Conservation (phyloP, 2,329 filamentous ascomycete species). For the Remersonia thermophila region DNA sequence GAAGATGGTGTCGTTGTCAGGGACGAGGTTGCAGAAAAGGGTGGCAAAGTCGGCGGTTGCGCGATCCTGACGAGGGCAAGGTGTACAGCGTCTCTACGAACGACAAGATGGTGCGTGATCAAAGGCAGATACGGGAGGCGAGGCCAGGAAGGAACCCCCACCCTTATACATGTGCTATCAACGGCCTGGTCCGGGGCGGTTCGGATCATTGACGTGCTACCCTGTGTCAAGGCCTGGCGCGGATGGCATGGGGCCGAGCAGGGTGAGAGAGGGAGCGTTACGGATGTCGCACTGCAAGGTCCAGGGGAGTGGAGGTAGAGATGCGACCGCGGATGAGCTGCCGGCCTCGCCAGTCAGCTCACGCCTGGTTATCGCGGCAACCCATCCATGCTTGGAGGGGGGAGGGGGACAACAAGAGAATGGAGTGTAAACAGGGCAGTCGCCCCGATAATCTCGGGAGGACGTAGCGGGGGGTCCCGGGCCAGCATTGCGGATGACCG, state of each 20-base stretch:
- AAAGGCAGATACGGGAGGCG: slow-evolving; percentile 6
- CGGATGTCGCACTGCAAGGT: slow-evolving; percentile 9
- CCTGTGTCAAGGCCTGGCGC: slow-evolving; percentile 15
- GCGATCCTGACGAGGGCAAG: slow-evolving; percentile 8
- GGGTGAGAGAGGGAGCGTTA: slow-evolving; percentile 2
- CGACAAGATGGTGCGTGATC: slow-evolving; percentile 6
- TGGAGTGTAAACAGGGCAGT: slow-evolving; percentile 8
- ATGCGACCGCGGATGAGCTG: slow-evolving; percentile 4
- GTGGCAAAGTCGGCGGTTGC: slow-evolving; percentile 10
- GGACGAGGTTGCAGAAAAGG: slow-evolving; percentile 1
- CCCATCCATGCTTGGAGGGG: no score
- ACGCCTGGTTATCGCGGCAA: slow-evolving; percentile 25
- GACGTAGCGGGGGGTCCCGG: slow-evolving; percentile 24
- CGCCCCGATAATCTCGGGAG: slow-evolving; percentile 25
- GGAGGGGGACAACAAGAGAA: no score
- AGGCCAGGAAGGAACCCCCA: slow-evolving; percentile 13
- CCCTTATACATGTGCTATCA: slow-evolving; percentile 15
- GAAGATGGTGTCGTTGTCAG: no score
- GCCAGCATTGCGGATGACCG: slow-evolving; percentile 17
- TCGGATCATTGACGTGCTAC: slow-evolving; percentile 15
- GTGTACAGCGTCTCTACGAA: slow-evolving; percentile 1
- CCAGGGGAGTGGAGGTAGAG: slow-evolving; percentile 10
- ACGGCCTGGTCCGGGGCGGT: slow-evolving; percentile 10
- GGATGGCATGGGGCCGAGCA: slow-evolving; percentile 8
- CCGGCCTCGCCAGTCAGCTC: slow-evolving; percentile 25